Base-by-base conservation (phyloP, 1,284 basidiomycete species). In the Papiliotrema nemorosa region DNA sequence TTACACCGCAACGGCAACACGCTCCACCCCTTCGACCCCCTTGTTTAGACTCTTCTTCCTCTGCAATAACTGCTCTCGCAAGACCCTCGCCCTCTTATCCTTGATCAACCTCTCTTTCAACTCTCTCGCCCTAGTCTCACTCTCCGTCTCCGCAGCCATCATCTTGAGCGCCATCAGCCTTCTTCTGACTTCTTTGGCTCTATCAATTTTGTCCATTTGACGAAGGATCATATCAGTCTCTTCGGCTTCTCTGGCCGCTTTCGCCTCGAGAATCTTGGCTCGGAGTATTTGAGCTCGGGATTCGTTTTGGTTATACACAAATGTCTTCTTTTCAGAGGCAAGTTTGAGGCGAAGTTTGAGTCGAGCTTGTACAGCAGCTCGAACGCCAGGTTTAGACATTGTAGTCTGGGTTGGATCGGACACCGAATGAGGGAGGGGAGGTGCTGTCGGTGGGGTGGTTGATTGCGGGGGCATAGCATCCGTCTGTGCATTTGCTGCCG, bases 31-130 rank as follows among this genome's bases (percentile, higher is more conserved):
- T 22, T 14, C 20, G 38, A 13, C 34, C 35, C 9, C 16, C 31
- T 26, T 25, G 7, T 22, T n/a, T 31, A 21, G 29, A 26, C 33
- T 43, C 45, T 43, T 35, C 49, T 56, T 59, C 25, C 54, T 31
- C 47, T 53, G 25, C 44, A 44, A 40, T 45, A 49, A 22, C 39
- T 49, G 21, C 48, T 34, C 31, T 22, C 25, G 20, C 21, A 49
- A 36, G 40, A 49, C 36, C 36, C 25, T 52, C n/a, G 45, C 40
- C 43, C 56, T 60, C 6, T 63, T 65, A 48, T 62, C 66, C 2
- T 54, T 58, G 29, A 66, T 34, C 43, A 72, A 49, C 40, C 56
- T 63, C 47, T 66, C 69, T 41, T 59, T 60, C 31, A 67, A 47
- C 53, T 63, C 61, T n/a, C 61, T 60, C 18, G 55, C 58, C 39